Evolutionary conservation across 2,329 filamentous ascomycete species (phyloP), one percentile per base, ranked within the genome.

Genomic region (Cucurbitaria berberidis): DNA sequence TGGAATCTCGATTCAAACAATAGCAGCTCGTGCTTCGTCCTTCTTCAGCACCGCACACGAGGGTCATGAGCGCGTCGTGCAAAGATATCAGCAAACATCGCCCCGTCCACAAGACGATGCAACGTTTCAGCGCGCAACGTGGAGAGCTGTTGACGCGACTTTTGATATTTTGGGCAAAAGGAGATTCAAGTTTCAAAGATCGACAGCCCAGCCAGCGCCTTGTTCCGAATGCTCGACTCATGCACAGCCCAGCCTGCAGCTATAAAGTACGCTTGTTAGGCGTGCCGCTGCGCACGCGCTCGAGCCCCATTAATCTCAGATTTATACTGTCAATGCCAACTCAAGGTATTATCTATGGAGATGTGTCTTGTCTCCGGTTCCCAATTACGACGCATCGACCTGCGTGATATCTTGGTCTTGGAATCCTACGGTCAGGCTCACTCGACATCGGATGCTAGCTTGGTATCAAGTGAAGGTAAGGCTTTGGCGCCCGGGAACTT

Each of bases 1-100:
- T n/a, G n/a, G n/a, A n/a, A n/a, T n/a, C n/a, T n/a, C n/a, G n/a
- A n/a, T n/a, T n/a, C n/a, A n/a, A 26, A 26, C 9, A 26, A 5
- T 26, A 30, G 29, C 34, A 29, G 35, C 35, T 29, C 11, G 42
- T 53, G 26, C 44, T 44, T 47, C 45, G 55, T 61, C 50, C 38
- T 54, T 54, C 47, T 53, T 60, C 56, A 62, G 59, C 60, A 55
- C 58, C 53, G 51, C 22, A 18, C 63, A 62, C 51, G 46, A 51
- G 58, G 50, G 59, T 62, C 63, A 64, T 49, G 48, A 51, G 58
- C 24, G 5, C 24, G 22, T 35, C 30, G 16, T 2, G 15, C 13
- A 5, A 15, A n/a, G 13, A 16, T n/a, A 34, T 3, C 13, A 34
- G 30, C 30, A 34, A 34, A 16, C 13, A 34, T 34, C 30, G 30